phyloP scores from a whole-genome alignment of 2,329 filamentous ascomycete species.

The Teratosphaeria gauchensis region DNA sequence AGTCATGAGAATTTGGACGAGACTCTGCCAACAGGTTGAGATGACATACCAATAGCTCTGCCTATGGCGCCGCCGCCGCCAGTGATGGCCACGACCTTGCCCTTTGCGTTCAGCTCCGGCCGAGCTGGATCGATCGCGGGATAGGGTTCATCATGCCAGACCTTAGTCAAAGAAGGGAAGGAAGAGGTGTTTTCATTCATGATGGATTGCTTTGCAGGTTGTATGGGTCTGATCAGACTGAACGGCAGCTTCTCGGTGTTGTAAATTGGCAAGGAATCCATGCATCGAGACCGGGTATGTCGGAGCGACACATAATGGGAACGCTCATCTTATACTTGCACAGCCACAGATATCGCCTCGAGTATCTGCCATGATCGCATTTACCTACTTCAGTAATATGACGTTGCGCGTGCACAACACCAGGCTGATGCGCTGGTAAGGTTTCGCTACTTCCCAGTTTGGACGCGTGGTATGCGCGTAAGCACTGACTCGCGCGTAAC shows the following conservation, averaged over 20 bases:
- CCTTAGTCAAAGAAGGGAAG: conserved; percentile 15
- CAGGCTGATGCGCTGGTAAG: neutral
- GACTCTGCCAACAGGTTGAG: neutral
- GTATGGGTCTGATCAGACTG: neutral
- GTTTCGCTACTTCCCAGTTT: neutral
- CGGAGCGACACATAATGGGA: neutral
- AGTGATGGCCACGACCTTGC: conserved; percentile 4
- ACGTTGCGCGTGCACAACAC: neutral
- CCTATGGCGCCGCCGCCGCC: conserved; percentile 9
- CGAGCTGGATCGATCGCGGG: conserved; percentile 2
- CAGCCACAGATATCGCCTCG: neutral
- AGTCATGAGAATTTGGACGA: neutral
- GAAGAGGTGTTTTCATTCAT: neutral
- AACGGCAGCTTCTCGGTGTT: neutral
- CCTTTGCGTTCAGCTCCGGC: neutral
- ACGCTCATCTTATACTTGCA: neutral
- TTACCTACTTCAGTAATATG: neutral
- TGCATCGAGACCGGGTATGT: neutral
- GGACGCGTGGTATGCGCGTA: neutral
- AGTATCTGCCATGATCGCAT: neutral
- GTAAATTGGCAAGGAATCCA: neutral
- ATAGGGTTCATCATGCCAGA: conserved; percentile 1
- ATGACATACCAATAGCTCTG: conserved; percentile 2
- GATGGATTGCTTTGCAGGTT: neutral
- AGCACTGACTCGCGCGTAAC: neutral